A percentile compares a stretch with the other conserved stretches of the same genome.
Conservation (phyloP, 495 filamentous ascomycete species). For the Penicillium parvum region DNA sequence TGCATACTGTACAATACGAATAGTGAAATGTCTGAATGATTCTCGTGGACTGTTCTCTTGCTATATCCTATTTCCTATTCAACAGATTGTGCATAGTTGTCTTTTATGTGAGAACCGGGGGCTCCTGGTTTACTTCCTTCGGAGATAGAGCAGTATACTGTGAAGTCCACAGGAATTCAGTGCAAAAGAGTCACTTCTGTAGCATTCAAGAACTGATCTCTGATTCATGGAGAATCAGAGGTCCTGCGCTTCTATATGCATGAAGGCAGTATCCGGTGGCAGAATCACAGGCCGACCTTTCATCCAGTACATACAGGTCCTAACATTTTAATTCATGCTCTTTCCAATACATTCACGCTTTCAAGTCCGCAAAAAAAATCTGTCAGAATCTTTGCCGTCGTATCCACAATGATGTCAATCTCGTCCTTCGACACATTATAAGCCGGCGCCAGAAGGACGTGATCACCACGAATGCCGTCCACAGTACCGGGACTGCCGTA, state of each 20-base stretch:
- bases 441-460: constrained; percentile 70
- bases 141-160: too few relatives aligned
- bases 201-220: too few relatives aligned
- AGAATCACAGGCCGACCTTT: too few relatives aligned
- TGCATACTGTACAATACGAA: constrained; percentile 22
- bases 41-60: neutral
- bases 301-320: too few relatives aligned
- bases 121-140: too few relatives aligned
- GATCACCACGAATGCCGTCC: constrained; percentile 67
- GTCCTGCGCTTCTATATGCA: too few relatives aligned
- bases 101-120: too few relatives aligned
- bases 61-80: neutral
- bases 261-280: too few relatives aligned
- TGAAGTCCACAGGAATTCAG: too few relatives aligned
- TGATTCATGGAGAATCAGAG: too few relatives aligned
- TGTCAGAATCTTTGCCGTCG: constrained; percentile 30
- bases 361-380: constrained; percentile 30
- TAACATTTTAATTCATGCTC: too few relatives aligned
- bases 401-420: constrained; percentile 54
- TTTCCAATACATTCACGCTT: neutral
- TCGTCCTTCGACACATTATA: constrained; percentile 63
- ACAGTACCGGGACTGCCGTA: constrained; percentile 67
- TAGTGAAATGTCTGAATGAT: constrained; percentile 6
- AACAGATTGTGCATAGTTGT: constrained; percentile 1
- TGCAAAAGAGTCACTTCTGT: too few relatives aligned